phyloP scores from a whole-genome alignment of 768 basidiomycete species.

The Agaricus subrufescens region DNA sequence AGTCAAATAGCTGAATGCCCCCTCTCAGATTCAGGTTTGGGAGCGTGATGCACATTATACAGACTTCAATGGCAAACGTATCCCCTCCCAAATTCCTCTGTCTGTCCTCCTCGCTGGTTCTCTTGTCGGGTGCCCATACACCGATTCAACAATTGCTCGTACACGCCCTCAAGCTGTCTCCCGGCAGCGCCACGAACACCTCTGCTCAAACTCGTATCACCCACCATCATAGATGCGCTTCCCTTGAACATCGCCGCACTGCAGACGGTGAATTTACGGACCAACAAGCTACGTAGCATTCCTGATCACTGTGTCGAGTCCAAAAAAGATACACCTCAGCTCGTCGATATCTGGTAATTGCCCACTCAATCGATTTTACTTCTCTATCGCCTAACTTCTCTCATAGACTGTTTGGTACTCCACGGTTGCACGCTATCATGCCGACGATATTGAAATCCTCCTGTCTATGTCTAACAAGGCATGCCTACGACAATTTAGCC shows the following conservation, averaged over 20 bases:
- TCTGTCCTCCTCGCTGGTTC: constrained; percentile 48
- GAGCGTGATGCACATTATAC: constrained; percentile 36
- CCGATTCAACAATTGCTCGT: constrained; percentile 17
- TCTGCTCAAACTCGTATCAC: constrained; percentile 35
- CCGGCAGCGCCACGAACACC: constrained; percentile 36
- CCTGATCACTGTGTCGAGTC: constrained; percentile 49
- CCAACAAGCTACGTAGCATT: constrained; percentile 33
- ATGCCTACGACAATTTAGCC: too few relatives aligned
- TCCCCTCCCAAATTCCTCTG: constrained; percentile 51
- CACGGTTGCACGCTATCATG: constrained; percentile 41
- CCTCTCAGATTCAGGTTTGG: constrained; percentile 47
- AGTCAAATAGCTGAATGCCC: background rate
- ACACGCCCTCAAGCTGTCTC: constrained; percentile 40
- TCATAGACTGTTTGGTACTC: constrained; percentile 45
- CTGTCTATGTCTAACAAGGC: too few relatives aligned
- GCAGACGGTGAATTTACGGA: constrained; percentile 40
- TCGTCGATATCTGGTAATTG: constrained; percentile 49
- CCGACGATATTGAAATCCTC: constrained; percentile 41
- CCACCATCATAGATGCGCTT: constrained; percentile 23
- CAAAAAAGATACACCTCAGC: constrained; percentile 26
- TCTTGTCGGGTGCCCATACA: constrained; percentile 11
- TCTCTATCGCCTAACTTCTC: background rate
- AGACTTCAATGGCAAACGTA: constrained; percentile 40
- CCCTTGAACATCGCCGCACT: constrained; percentile 21
- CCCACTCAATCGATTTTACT: background rate